Percentiles rank a stretch among this genome's conserved stretches.
phyloP scores from a whole-genome alignment of 164 flowering plant genomes.

The Piper betle region DNA sequence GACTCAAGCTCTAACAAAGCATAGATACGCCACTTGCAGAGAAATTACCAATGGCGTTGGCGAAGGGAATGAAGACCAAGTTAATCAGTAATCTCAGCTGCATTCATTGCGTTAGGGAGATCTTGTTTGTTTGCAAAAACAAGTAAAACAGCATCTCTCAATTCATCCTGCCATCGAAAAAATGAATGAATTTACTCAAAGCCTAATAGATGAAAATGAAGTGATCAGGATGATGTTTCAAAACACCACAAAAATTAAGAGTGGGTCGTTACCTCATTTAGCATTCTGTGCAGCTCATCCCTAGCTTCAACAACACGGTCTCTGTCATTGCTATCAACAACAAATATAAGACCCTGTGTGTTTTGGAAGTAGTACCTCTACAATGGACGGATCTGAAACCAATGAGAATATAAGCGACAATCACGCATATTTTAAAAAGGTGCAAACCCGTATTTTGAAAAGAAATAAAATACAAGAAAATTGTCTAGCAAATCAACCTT shows the following conservation, averaged over 20 bases:
- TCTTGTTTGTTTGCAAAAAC: constrained; percentile 99
- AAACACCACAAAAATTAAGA: background rate
- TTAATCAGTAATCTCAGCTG: constrained; percentile 97
- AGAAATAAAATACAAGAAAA: background rate
- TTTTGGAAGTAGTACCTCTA: constrained; percentile 99
- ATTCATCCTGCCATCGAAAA: constrained; percentile 63
- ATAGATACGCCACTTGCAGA: constrained; percentile 31
- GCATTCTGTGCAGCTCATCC: constrained; percentile 92
- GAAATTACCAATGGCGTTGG: too few species aligned
- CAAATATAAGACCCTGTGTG: constrained; percentile 94
- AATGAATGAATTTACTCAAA: too few species aligned
- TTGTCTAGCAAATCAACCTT: constrained; percentile 40
- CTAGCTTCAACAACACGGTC: constrained; percentile 95
- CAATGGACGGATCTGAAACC: constrained; percentile 83
- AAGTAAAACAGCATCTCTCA: constrained; percentile 93
- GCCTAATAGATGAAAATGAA: too few species aligned
- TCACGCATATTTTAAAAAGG: background rate
- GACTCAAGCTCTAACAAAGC: background rate
- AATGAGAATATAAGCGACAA: too few species aligned
- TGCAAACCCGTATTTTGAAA: background rate
- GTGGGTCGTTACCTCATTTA: constrained; percentile 63
- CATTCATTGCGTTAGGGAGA: constrained; percentile 99
- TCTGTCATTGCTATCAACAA: constrained; percentile 94
- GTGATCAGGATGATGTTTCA: too few species aligned
- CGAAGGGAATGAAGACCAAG: too few species aligned